These are phyloP conservation scores for Raffaelea arxii DNA, from an alignment of 2,329 filamentous ascomycete genomes.

Conservation along the genomic window DNA sequence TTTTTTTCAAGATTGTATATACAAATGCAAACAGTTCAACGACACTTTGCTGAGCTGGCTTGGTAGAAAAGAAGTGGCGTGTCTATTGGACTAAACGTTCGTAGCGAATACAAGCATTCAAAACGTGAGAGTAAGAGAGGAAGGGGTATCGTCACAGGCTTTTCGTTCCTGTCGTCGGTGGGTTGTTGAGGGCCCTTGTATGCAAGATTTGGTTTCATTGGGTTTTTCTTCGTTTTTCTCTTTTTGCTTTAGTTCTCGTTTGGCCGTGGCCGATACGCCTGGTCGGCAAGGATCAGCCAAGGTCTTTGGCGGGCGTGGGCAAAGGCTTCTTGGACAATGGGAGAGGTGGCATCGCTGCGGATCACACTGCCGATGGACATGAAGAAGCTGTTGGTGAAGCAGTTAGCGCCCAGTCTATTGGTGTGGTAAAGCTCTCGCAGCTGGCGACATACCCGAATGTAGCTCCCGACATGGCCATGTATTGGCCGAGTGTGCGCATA, in stretches of 20 bases:
- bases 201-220: constrained; percentile 18
- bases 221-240: background rate
- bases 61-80: too few species aligned
- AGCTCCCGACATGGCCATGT: constrained; percentile 89
- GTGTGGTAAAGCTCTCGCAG: constrained; percentile 6
- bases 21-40: too few species aligned
- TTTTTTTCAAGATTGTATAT: too few species aligned
- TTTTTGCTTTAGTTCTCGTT: constrained; percentile 10
- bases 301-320: constrained; percentile 63
- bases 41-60: too few species aligned
- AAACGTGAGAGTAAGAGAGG: too few species aligned
- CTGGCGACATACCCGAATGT: constrained; percentile 74
- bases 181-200: constrained; percentile 52
- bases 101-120: too few species aligned
- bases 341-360: constrained; percentile 70
- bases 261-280: constrained; percentile 27
- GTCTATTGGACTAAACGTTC: too few species aligned
- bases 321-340: constrained; percentile 66
- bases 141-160: too few species aligned
- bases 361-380: constrained; percentile 98
- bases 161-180: too few species aligned
- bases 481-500: constrained; percentile 88
- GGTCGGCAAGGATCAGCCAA: constrained; percentile 47
- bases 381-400: constrained; percentile 57
- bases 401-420: too few species aligned